Conservation (phyloP, 2,329 filamentous ascomycete genomes). For the Chaetothyriales sp. region DNA sequence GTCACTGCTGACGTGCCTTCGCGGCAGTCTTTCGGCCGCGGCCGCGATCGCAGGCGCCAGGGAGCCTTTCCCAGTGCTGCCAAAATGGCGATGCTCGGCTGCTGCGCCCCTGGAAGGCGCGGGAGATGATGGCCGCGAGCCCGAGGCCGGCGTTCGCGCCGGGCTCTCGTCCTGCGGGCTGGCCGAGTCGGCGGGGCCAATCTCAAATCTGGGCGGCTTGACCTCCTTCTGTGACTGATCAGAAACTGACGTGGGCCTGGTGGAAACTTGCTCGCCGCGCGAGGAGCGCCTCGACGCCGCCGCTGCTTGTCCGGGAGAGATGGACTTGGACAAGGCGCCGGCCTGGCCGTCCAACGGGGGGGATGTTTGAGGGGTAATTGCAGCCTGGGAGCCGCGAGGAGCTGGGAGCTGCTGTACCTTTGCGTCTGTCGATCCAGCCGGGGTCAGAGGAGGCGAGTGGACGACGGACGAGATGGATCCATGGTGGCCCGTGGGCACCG, state of each 20-base stretch:
- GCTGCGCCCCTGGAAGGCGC: constrained; percentile 24
- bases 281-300: constrained; percentile 28
- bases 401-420: constrained; percentile 22
- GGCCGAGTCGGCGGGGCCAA: constrained; percentile 44
- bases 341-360: constrained; percentile 32
- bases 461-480: constrained; percentile 53
- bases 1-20: constrained; percentile 32
- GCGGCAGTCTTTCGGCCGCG: constrained; percentile 27
- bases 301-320: constrained; percentile 25
- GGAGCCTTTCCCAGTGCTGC: constrained; percentile 16
- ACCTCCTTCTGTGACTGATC: constrained; percentile 34
- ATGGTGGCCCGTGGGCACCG: constrained; percentile 42
- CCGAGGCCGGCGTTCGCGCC: constrained; percentile 36
- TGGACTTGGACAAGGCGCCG: constrained; percentile 19
- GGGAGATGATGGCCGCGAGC: constrained; percentile 30
- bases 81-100: constrained; percentile 13
- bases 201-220: constrained; percentile 40
- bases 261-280: constrained; percentile 25
- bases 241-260: constrained; percentile 31
- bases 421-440: constrained; percentile 56
- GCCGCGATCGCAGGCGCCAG: constrained; percentile 18
- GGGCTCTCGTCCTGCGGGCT: constrained; percentile 49
- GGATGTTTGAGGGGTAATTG: constrained; percentile 43
- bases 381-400: constrained; percentile 8
- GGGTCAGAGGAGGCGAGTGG: constrained; percentile 81